Evolutionary conservation across 495 filamentous ascomycete species (phyloP), one percentile per base, ranked within the genome.

Genomic region (Penicillium mononematosum): DNA sequence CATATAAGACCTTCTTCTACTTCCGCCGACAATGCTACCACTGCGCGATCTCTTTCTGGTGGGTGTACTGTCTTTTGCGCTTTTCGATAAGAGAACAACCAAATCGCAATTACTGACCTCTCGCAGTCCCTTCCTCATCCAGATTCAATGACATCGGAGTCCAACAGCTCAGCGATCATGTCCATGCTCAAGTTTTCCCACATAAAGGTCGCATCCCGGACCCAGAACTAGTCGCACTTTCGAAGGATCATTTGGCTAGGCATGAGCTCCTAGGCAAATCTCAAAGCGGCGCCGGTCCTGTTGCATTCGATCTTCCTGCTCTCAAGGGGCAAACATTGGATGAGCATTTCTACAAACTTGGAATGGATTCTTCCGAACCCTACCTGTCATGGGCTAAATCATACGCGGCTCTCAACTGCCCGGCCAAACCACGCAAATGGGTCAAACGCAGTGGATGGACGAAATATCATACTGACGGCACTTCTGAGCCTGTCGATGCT

Each of bases 231-330:
- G 79, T 98, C 42, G 77, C 86, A 4, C 80, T 98, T 11, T 88
- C 95, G 1, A 85, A 81, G 65, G 82, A 91, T 50, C 94, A 99
- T 70, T 78, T 99, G n/a, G 76, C 72, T 8, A 86, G 87, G 41
- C 95, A 99, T 75, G 85, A 93, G 39, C 78, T 99, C n/a, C 78
- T 88, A 20, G 94, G 90, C 17, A 98, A 96, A 80, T 92, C 88
- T 50, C 88, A 86, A 63, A 91, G 89, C 65, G 83, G 79, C 31
- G 76, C 79, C 7, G 76, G 82, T 5, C 90, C 94, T 1, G 85
- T 98, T 65, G 86, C 82, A 38, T 97, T 98, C 69, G 85, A 96
- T 58, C 75, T 99, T 1, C 94, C 94, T 0, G 63, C 73, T 17
- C 82, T 99, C 9, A 87, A 89, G 50, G 95, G 94, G 5, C 63